phyloP scores from a whole-genome alignment of 805 yeast species.

The Wickerhamiella azymoides region DNA sequence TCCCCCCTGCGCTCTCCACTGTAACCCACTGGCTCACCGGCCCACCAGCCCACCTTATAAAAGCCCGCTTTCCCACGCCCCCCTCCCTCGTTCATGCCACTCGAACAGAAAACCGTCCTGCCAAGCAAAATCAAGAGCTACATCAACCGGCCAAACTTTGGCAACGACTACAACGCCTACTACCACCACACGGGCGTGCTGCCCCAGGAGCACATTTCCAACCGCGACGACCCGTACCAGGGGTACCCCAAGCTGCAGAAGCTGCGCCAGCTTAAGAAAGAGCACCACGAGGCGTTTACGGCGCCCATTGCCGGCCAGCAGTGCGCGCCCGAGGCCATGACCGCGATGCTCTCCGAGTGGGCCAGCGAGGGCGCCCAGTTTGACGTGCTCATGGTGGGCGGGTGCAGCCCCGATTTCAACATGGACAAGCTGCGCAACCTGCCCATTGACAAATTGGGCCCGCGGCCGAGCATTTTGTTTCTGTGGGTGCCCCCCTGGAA shows the following conservation, averaged over 20 bases:
- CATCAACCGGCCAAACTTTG: slow-evolving; percentile 25
- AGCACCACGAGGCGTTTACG: slow-evolving; percentile 41
- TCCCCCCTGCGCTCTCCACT: too few relatives aligned
- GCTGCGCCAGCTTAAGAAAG: slow-evolving; percentile 49
- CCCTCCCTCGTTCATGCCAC: not conserved
- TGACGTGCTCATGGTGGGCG: slow-evolving; percentile 88
- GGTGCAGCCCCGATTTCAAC: slow-evolving; percentile 57
- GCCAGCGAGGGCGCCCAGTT: slow-evolving; percentile 45
- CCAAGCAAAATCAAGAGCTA: slow-evolving; percentile 10
- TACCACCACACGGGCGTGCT: slow-evolving; percentile 47
- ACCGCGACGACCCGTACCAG: slow-evolving; percentile 49
- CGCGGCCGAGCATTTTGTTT: slow-evolving; percentile 76
- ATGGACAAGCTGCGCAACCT: slow-evolving; percentile 46
- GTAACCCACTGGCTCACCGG: not conserved
- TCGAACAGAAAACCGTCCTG: not conserved
- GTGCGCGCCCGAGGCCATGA: slow-evolving; percentile 38
- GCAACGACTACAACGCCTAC: slow-evolving; percentile 62
- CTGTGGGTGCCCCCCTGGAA: slow-evolving; percentile 77
- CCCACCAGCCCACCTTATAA: not conserved
- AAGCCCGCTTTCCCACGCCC: not conserved
- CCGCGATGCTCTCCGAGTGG: slow-evolving; percentile 49
- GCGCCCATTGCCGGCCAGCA: slow-evolving; percentile 55
- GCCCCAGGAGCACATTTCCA: slow-evolving; percentile 54
- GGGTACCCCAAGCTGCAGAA: slow-evolving; percentile 79
- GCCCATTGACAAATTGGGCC: slow-evolving; percentile 59